Evolutionary conservation across 192 early-diverging fungal species (phyloP).

Genomic region (Podila epicladia): DNA sequence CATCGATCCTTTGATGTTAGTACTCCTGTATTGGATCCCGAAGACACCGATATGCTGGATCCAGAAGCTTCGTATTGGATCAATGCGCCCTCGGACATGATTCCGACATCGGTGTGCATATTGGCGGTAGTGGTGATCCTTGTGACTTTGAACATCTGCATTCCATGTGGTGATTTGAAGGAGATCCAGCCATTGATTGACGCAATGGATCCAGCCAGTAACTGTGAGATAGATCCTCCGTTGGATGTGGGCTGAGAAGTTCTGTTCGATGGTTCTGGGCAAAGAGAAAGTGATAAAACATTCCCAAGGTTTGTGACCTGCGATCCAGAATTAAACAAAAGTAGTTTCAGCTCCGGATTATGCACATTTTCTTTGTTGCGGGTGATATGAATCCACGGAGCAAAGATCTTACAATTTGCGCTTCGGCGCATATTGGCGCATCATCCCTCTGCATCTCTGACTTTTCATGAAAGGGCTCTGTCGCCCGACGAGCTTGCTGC

Average conservation of each 20-base stretch:
- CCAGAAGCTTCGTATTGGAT: neutral
- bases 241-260: neutral
- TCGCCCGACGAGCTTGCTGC: neutral
- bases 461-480: slow-evolving; percentile 4
- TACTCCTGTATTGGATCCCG: neutral
- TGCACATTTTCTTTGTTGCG: too few relatives aligned
- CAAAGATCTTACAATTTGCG: neutral
- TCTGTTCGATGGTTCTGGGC: neutral
- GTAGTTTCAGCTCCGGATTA: neutral
- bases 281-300: slow-evolving; percentile 5
- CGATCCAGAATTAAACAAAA: neutral
- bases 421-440: neutral
- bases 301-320: slow-evolving; percentile 31
- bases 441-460: slow-evolving; percentile 2
- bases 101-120: slow-evolving; percentile 5
- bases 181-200: slow-evolving; percentile 26
- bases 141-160: slow-evolving; percentile 12
- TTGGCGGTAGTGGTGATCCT: slow-evolving; percentile 9
- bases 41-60: neutral
- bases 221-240: slow-evolving; percentile 24
- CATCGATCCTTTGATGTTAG: slow-evolving; percentile 15
- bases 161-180: slow-evolving; percentile 30
- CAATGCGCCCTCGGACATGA: slow-evolving; percentile 22
- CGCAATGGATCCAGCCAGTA: slow-evolving; percentile 23
- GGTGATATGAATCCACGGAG: neutral